phyloP scores from a whole-genome alignment of 192 early-diverging fungal species.

The Spinellus fusiger region DNA sequence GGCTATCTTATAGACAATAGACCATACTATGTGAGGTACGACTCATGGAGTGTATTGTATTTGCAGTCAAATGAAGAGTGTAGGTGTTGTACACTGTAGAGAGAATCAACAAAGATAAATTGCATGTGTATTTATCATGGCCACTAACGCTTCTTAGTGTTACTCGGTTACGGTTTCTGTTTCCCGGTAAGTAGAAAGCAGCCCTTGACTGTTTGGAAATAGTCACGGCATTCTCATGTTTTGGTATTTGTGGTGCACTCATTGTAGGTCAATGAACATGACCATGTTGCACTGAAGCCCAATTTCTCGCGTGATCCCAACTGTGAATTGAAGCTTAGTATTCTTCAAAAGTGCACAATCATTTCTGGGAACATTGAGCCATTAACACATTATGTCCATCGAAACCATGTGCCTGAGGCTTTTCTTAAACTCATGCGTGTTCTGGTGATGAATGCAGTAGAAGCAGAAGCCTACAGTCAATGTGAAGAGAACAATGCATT shows the following conservation, averaged over 20 bases:
- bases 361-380: conserved; percentile 9
- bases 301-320: conserved; percentile 56
- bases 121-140: background rate
- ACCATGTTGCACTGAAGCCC: conserved; percentile 50
- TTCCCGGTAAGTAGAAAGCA: conserved; percentile 26
- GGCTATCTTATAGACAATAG: background rate
- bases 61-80: conserved; percentile 62
- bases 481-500: conserved; percentile 13
- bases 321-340: conserved; percentile 30
- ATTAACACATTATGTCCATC: conserved; percentile 43
- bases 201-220: too few species aligned
- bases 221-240: too few species aligned
- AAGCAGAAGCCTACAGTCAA: conserved; percentile 18
- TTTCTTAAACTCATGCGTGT: conserved; percentile 55
- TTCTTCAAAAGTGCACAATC: conserved; percentile 39
- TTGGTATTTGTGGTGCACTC: too few species aligned
- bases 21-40: background rate
- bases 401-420: conserved; percentile 34
- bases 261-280: conserved; percentile 43
- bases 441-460: conserved; percentile 57
- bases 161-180: conserved; percentile 67
- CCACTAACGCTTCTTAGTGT: conserved; percentile 23
- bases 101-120: background rate
- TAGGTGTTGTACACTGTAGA: conserved; percentile 22
- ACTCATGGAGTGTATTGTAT: too few species aligned